Evolutionary conservation across 768 basidiomycete species (phyloP), one percentile per base, ranked within the genome.

Genomic region (Amanita phalloides): DNA sequence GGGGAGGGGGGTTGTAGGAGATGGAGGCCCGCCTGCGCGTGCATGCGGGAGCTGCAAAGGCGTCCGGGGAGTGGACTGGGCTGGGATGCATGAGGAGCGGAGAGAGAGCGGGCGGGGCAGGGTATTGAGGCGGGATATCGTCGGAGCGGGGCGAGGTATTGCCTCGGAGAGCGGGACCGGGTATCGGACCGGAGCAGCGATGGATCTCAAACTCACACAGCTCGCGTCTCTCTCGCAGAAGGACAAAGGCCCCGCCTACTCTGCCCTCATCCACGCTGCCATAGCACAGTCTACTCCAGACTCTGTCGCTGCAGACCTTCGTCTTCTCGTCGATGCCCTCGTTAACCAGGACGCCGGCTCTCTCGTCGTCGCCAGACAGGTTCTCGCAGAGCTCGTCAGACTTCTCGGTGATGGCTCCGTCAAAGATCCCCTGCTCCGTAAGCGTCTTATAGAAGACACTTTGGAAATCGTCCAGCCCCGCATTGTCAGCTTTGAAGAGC

Each of bases 401-500:
- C 68, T 72, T 49, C 71, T 93, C 30, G 74, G 72, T 21, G 77
- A 79, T 36, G 79, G 78, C 28, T 65, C 62, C 2, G 71, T 86
- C 58, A 68, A 75, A 42, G 69, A 80, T 58, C 60, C 70, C 11
- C 81, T 82, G 8, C 61, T 79, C 13, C 77, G 79, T 59, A 88
- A 88, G 64, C 74, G 75, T 51, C 75, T 94, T 38, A 81, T 96
- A 6, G 75, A 90, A 63, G 82, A 84, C 38, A 84, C 86, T 0
- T 73, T 96, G 32, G 68, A 72, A 17, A 74, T 79, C 30, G 70
- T 88, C 36, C 83, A 90, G 63, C 81, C 86, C 17, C 75, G 89
- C 51, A 77, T 92, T 58, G 90, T 90, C 55, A 92, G 86, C 64
- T 95, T 90, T 60, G 95, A 99, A 64, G 93, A 97, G 67, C 93